Base-by-base conservation (phyloP, 2,329 filamentous ascomycete genomes). In the Cladophialophora immunda region DNA sequence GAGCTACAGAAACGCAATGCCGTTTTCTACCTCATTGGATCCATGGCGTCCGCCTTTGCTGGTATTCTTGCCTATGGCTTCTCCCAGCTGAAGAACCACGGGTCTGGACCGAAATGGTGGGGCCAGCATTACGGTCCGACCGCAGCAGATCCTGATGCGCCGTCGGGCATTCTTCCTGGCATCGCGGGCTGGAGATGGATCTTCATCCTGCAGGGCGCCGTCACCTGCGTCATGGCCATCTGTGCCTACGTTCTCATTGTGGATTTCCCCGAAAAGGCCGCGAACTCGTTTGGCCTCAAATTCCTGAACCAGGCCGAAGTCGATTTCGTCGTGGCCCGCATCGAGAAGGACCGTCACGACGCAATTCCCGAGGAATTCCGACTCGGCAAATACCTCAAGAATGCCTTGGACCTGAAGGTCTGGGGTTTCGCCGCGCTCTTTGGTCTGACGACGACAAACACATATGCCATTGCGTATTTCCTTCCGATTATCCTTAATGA, bases 391-490 rank as follows among this genome's bases (percentile, higher is more conserved):
- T 87, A 84, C 74, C 75, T 86, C 58, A 77, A 76, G 34, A 78
- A 80, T 19, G 83, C 78, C 3, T 62, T 76, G 0, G 85, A 87
- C 68, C 72, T 79, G 62, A 87, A 87, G 71, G 80, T 87, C 61
- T 87, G 85, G 84, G 82, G 76, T 1, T 87, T 85, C 64, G 85
- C 83, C 0, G 66, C 81, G 71, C 81, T 86, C 61, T 86, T 84
- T 58, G 54, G 67, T 56, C 61, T 68, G 19, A 86, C 87, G 1
- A 93, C 92, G 0, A 91, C 90, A 13, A 86, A 92, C 59, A 85
- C 85, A 25, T 95, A 95, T 75, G 88, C 91, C 0, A 85, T 95
- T 8, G 90, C 91, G 2, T 94, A 92, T 77, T 94, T 94, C 75
- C 80, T 94, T 6, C 92, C 92, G 7, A 87, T 94, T 73, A 92